phyloP scores from a whole-genome alignment of 148 eudicot species.

The Persicaria tinctoria region DNA sequence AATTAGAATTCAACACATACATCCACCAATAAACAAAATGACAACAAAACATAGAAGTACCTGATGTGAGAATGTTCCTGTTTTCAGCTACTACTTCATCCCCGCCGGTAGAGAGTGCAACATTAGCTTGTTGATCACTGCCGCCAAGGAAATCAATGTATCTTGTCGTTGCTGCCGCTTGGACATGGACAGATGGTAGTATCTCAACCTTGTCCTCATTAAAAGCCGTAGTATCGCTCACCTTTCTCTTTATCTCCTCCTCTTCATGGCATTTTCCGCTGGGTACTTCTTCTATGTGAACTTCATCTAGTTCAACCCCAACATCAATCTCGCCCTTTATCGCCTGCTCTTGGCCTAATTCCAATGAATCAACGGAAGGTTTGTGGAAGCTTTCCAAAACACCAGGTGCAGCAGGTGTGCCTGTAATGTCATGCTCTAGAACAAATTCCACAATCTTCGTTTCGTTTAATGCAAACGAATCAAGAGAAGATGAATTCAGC shows the following conservation, averaged over 20 bases:
- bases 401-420: conserved; percentile 12
- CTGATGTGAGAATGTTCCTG: conserved; percentile 2
- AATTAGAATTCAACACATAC: conserved; percentile 3
- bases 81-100: neutral
- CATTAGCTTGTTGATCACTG: neutral
- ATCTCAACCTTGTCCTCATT: conserved; percentile 2
- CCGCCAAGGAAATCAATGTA: neutral
- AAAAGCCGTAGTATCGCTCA: neutral
- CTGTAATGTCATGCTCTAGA: conserved; percentile 14
- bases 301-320: neutral
- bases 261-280: neutral
- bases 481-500: conserved; percentile 20
- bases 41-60: neutral
- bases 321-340: neutral
- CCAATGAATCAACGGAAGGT: neutral
- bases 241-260: conserved; percentile 14
- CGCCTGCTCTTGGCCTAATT: neutral
- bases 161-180: neutral
- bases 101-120: neutral
- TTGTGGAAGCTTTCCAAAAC: conserved; percentile 20
- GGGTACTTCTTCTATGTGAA: neutral
- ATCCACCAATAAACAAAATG: neutral
- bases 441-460: conserved; percentile 13
- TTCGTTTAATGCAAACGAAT: conserved; percentile 31
- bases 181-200: neutral